Evolutionary conservation across 495 filamentous ascomycete species (phyloP), one percentile per base, ranked within the genome.

Genomic region (Pyronema domesticum): DNA sequence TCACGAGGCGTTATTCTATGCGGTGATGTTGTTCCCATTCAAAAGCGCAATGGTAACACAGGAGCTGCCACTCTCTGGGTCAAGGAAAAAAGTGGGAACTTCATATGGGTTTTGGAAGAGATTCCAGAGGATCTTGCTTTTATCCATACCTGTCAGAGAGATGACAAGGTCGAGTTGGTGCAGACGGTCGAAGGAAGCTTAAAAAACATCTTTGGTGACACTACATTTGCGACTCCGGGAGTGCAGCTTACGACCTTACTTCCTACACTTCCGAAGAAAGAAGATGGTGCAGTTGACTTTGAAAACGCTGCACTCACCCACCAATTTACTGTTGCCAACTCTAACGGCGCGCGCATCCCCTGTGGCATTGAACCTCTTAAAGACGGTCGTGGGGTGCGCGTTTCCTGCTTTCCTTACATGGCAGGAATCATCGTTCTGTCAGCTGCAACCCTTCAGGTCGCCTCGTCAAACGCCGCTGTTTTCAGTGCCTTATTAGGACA

Each of bases 31-130:
- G 89, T 98, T 3, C 89, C 91, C 0, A 96, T 98, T 56, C 79
- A 83, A 68, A 98, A 96, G 67, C 80, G 89, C 51, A 93, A 98
- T 65, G 93, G 93, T 7, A 76, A 81, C 14, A 87, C 80, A 0
- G 91, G 93, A 1, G 84, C 89, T 37, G 91, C 91, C 37, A 95
- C 87, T 65, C 71, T 98, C 34, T 98, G 91, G 91, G 91, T 96
- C 0, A 96, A 95, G 71, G 91, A 98, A 68, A 98, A 98, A 66
- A 77, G 78, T 43, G 85, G 87, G 45, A 87, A 89, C 6, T 67
- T 98, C 47, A 95, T 98, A 51, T 98, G 91, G 91, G 91, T 98
- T 13, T 65, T 98, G 4, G 91, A 98, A 68, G 91, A 98, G 68
- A 95, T 98, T 51, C 86, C 86, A 52, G 91, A 98, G 71, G 88